phyloP scores from a whole-genome alignment of 768 basidiomycete genomes.

The Amanita pseudoporphyria region DNA sequence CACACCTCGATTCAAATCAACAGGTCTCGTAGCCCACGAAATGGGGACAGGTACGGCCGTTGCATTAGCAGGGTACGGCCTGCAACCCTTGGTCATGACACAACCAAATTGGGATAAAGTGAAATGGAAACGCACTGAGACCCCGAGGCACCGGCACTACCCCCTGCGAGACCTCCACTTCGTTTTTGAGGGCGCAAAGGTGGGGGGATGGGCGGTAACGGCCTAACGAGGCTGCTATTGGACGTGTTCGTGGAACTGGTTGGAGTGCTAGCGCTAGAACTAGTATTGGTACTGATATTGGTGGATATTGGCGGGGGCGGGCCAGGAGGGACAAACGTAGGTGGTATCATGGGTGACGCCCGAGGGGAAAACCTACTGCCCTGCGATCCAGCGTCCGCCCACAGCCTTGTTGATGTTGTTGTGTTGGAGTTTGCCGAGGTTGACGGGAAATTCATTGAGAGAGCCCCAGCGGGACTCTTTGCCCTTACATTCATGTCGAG shows the following conservation, averaged over 20 bases:
- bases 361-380: too few relatives aligned
- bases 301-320: too few relatives aligned
- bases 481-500: too few relatives aligned
- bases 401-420: too few relatives aligned
- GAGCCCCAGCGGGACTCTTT: too few relatives aligned
- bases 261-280: background rate
- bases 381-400: too few relatives aligned
- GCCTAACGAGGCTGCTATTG: background rate
- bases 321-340: too few relatives aligned
- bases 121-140: background rate
- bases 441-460: too few relatives aligned
- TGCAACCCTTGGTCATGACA: background rate
- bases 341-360: too few relatives aligned
- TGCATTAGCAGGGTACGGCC: background rate
- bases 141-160: background rate
- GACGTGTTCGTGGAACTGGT: background rate
- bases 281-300: background rate
- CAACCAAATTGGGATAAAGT: background rate
- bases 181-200: background rate
- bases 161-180: background rate
- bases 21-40: background rate
- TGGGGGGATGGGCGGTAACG: background rate
- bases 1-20: background rate
- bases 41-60: background rate
- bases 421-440: too few relatives aligned